Conservation (phyloP, 257 asterid genomes). For the Solanum chiquidenum region DNA sequence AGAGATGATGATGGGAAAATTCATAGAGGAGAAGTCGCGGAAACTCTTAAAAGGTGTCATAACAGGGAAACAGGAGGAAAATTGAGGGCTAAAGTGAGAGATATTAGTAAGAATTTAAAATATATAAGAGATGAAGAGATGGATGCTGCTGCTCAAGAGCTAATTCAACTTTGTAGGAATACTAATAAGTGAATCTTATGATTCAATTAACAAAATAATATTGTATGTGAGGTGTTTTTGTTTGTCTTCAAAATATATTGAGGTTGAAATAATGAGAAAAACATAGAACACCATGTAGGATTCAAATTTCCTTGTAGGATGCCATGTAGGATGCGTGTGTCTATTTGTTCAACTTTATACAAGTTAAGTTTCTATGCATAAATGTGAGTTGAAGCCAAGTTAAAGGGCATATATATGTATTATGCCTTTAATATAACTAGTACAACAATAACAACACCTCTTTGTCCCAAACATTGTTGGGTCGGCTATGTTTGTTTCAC, state of each 20-base stretch:
- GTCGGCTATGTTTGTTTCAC: background rate
- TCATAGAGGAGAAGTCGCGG: constrained; percentile 6
- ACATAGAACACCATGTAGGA: too few species aligned
- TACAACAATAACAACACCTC: background rate
- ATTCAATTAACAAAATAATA: background rate
- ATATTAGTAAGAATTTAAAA: constrained; percentile 12
- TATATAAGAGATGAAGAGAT: constrained; percentile 13
- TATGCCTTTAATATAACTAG: background rate
- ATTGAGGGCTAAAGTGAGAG: constrained; percentile 6
- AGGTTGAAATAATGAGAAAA: background rate
- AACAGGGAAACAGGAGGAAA: constrained; percentile 8
- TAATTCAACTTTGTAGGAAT: constrained; percentile 7
- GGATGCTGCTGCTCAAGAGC: constrained; percentile 4
- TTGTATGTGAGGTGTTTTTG: background rate
- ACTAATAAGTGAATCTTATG: background rate
- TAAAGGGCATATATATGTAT: rapidly evolving
- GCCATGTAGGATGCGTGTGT: too few species aligned
- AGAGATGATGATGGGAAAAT: constrained; percentile 14
- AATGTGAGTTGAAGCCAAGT: too few species aligned
- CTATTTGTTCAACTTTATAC: too few species aligned
- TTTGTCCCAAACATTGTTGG: background rate
- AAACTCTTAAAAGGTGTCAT: constrained; percentile 9
- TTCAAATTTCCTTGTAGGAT: too few species aligned
- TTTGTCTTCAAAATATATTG: background rate
- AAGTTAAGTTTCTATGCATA: too few species aligned